Percentiles rank a stretch among this genome's conserved stretches.
Evolutionary conservation across 1,284 basidiomycete species (phyloP).

Genomic region (Trametes polyzona): DNA sequence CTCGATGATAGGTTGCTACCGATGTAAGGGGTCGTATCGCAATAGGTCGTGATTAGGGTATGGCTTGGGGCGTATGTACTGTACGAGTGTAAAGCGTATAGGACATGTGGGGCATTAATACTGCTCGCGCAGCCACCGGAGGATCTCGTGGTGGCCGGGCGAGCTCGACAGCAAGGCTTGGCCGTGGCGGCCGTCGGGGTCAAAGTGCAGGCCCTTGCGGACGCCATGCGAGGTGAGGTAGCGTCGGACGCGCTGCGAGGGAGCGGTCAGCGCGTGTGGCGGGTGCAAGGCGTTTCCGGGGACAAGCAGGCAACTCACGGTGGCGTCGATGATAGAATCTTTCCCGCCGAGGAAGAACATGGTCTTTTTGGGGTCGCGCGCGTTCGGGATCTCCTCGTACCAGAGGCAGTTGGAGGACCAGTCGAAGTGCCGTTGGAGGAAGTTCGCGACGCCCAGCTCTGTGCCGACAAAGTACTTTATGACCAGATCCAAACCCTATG

Average conservation of each 20-base stretch:
- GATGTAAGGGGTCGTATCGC: too few relatives aligned
- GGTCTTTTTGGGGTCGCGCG: constrained; percentile 59
- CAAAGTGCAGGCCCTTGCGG: constrained; percentile 69
- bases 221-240: constrained; percentile 82
- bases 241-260: constrained; percentile 63
- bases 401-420: constrained; percentile 90
- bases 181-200: constrained; percentile 73
- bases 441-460: constrained; percentile 85
- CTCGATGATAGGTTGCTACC: neutral
- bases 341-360: constrained; percentile 80
- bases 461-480: constrained; percentile 87
- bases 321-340: constrained; percentile 79
- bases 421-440: constrained; percentile 82
- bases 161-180: constrained; percentile 66
- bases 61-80: neutral
- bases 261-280: neutral
- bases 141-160: constrained; percentile 58
- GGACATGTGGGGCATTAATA: neutral
- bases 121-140: constrained; percentile 62
- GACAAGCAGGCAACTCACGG: constrained; percentile 44
- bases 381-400: constrained; percentile 86
- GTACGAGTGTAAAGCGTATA: neutral
- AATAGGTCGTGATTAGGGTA: neutral
- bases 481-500: constrained; percentile 74
- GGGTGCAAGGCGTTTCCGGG: neutral